A percentile compares a stretch with the other conserved stretches of the same genome.
These are phyloP conservation scores for Pythium aquatile DNA, from an alignment of 352 stramenopile genomes.

Conservation along the genomic window DNA sequence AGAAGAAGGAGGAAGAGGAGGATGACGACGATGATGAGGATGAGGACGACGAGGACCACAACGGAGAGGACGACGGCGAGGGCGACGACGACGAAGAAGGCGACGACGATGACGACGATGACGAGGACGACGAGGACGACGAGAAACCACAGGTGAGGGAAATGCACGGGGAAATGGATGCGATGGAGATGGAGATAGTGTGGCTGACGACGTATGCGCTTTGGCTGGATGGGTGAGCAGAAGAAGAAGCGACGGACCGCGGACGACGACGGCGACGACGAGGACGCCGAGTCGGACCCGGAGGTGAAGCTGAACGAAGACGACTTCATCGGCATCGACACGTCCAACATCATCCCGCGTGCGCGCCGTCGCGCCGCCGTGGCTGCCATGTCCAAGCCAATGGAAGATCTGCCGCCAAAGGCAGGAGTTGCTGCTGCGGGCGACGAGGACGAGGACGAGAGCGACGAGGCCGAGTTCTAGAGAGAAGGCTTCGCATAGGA, in stretches of 20 bases:
- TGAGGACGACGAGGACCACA: conserved; percentile 48
- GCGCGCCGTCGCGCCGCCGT: conserved; percentile 66
- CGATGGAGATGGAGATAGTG: conserved; percentile 1
- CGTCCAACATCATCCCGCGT: conserved; percentile 85
- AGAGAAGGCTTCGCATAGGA: not conserved
- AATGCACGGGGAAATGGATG: not conserved
- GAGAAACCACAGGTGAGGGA: conserved; percentile 27
- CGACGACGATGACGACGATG: conserved; percentile 39
- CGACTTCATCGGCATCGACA: conserved; percentile 82
- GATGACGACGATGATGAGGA: conserved; percentile 51
- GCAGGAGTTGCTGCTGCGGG: conserved; percentile 25
- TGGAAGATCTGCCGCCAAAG: conserved; percentile 44
- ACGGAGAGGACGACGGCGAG: conserved; percentile 41
- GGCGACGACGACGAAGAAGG: conserved; percentile 34
- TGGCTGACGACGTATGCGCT: conserved; percentile 1
- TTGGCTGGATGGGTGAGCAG: conserved; percentile 16
- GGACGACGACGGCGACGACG: conserved; percentile 61
- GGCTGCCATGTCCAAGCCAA: conserved; percentile 62
- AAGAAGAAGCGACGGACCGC: conserved; percentile 67
- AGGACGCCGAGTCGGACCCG: conserved; percentile 61
- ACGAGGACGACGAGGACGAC: conserved; percentile 44
- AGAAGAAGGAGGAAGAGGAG: conserved; percentile 31
- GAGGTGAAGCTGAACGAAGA: conserved; percentile 86
- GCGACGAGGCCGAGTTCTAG: conserved; percentile 86
- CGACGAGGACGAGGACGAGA: conserved; percentile 76